Evolutionary conservation across 148 eudicot species (phyloP).

Genomic region (Amaranthus cruentus): DNA sequence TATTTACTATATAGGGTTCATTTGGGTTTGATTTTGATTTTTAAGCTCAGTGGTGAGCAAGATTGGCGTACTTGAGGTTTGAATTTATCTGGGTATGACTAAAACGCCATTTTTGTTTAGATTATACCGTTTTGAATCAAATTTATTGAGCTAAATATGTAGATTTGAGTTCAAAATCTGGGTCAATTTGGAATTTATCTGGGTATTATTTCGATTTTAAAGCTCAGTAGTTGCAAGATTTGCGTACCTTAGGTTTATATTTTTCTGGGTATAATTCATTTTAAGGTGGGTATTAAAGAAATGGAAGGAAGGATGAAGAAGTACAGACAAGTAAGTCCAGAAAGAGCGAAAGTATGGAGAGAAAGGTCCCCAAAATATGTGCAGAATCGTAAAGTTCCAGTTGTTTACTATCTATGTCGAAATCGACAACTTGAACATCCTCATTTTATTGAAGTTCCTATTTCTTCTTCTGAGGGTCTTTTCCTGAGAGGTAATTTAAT

Average conservation of each 20-base stretch:
- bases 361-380: constrained; percentile 83
- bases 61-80: neutral
- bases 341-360: constrained; percentile 86
- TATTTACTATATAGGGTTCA: neutral
- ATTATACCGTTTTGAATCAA: too few species aligned
- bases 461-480: constrained; percentile 65
- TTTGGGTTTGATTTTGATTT: neutral
- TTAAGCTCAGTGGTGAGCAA: neutral
- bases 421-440: constrained; percentile 89
- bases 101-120: too few species aligned
- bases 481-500: constrained; percentile 56
- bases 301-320: constrained; percentile 82
- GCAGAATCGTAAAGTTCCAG: constrained; percentile 59
- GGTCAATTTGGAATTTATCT: too few species aligned
- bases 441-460: constrained; percentile 70
- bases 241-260: neutral
- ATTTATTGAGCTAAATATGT: too few species aligned
- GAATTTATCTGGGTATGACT: neutral
- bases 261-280: too few species aligned
- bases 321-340: constrained; percentile 80
- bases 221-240: constrained; percentile 4
- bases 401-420: constrained; percentile 69
- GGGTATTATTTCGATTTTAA: neutral
- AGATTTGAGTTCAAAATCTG: neutral
- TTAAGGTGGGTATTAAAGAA: constrained; percentile 19